Base-by-base conservation (phyloP, 2,329 filamentous ascomycete species). In the Chrysoporthe puriensis region DNA sequence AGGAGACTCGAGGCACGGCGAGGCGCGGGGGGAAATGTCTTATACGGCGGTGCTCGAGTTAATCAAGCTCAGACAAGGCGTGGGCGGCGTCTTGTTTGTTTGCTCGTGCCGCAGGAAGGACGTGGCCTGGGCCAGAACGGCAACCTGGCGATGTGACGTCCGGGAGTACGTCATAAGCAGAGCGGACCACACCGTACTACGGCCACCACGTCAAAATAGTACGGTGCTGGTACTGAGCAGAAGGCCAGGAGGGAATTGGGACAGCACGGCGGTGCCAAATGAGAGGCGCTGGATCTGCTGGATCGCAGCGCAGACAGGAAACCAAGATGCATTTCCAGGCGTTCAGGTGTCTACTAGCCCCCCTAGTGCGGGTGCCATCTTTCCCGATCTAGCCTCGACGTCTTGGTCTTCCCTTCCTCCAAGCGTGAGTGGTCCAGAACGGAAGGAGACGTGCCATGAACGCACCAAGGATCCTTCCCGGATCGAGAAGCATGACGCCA, bases 221-320 rank as follows among this genome's bases (percentile, higher is more conserved):
- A 56, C 43, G 36, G 43, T 40, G 42, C 13, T 62, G 46, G 61
- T 62, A 63, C 57, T 57, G 56, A 42, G 52, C 44, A 26, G 34
- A 48, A 57, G 34, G 32, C 44, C 43, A 62, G 34, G 54, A 57
- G 63, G 34, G 36, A 34, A 65, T 48, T 32, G 63, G 52, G 62
- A 66, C 60, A 66, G 64, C 50, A 66, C 63, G 50, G 63, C 54
- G 61, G 66, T 66, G 63, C 63, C 67, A 69, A 69, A 63, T 63
- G 67, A 57, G 43, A 26, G 18, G 9, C 58, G 21, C 58, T 44
- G 21, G 40, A 52, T 62, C 46, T 42, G 21, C 58, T 44, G 21
- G 40, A 52, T 62, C 46, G 34, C 57, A 16, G 36, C 36, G 21
- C 13, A 11, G 57, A 26, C 40, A 43, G 11, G 57, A 42, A 26